phyloP scores from a whole-genome alignment of 2,329 filamentous ascomycete species.

The Chaetothyriales sp. region DNA sequence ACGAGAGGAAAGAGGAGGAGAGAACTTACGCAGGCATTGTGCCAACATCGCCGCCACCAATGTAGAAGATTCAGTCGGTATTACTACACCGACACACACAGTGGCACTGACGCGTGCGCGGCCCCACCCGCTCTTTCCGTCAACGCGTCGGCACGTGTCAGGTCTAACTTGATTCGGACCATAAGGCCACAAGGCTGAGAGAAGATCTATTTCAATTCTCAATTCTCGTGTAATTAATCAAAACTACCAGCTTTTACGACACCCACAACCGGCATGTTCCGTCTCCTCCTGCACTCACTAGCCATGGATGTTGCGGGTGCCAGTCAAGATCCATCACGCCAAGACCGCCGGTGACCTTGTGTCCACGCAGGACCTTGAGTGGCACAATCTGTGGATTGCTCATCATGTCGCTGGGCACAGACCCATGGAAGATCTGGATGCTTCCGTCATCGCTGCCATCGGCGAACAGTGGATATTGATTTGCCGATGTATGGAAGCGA shows the following conservation, averaged over 20 bases:
- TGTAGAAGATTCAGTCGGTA: background rate
- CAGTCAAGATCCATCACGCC: slow-evolving; percentile 91
- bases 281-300: slow-evolving; percentile 84
- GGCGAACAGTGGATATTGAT: slow-evolving; percentile 70
- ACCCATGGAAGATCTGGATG: slow-evolving; percentile 91
- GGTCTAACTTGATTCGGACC: background rate
- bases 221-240: slow-evolving; percentile 1
- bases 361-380: slow-evolving; percentile 81
- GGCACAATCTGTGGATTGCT: slow-evolving; percentile 94
- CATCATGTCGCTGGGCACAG: slow-evolving; percentile 86
- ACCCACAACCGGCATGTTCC: slow-evolving; percentile 85
- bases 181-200: background rate
- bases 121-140: background rate
- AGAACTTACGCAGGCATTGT: slow-evolving; percentile 3
- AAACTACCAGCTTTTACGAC: slow-evolving; percentile 20
- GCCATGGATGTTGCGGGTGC: slow-evolving; percentile 91
- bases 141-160: background rate
- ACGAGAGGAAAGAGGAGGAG: background rate
- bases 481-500: slow-evolving; percentile 59
- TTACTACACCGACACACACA: background rate
- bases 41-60: background rate
- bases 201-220: background rate
- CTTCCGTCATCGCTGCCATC: slow-evolving; percentile 91
- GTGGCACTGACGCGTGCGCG: background rate
- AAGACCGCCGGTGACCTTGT: slow-evolving; percentile 62